Evolutionary conservation across 2,329 filamentous ascomycete genomes (phyloP).

Genomic region (Alternaria gaisen): DNA sequence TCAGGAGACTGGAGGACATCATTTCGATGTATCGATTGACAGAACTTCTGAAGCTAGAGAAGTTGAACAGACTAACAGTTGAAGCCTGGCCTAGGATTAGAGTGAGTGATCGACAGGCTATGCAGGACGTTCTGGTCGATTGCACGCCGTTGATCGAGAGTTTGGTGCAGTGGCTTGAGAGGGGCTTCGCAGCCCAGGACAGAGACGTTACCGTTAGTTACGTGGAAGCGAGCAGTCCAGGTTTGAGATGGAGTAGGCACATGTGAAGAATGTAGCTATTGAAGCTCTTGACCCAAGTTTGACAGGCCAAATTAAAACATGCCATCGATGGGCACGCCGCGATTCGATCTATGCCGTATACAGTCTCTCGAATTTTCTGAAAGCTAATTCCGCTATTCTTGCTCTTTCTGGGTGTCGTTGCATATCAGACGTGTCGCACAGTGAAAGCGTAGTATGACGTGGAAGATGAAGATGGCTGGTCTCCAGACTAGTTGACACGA

Average conservation of each 20-base stretch:
- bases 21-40: slow-evolving; percentile 1
- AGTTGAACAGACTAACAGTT: slow-evolving; percentile 5
- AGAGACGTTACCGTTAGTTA: background rate
- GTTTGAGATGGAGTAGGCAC: slow-evolving; percentile 1
- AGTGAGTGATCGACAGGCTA: background rate
- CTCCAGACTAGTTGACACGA: background rate
- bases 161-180: slow-evolving; percentile 7
- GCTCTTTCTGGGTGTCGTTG: background rate
- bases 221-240: slow-evolving; percentile 3
- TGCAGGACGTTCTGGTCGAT: slow-evolving; percentile 3
- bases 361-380: background rate
- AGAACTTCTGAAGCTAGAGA: background rate
- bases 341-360: background rate
- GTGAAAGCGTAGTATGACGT: background rate
- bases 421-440: background rate
- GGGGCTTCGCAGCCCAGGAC: slow-evolving; percentile 7
- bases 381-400: background rate
- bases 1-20: background rate
- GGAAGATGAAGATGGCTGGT: background rate
- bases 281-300: background rate
- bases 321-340: too few relatives aligned
- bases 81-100: slow-evolving; percentile 12
- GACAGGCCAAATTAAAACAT: background rate
- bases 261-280: background rate
- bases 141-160: slow-evolving; percentile 6